A percentile compares a stretch with the other conserved stretches of the same genome.
Evolutionary conservation across 1,284 basidiomycete species (phyloP).

Genomic region (Xanthoconium separans): DNA sequence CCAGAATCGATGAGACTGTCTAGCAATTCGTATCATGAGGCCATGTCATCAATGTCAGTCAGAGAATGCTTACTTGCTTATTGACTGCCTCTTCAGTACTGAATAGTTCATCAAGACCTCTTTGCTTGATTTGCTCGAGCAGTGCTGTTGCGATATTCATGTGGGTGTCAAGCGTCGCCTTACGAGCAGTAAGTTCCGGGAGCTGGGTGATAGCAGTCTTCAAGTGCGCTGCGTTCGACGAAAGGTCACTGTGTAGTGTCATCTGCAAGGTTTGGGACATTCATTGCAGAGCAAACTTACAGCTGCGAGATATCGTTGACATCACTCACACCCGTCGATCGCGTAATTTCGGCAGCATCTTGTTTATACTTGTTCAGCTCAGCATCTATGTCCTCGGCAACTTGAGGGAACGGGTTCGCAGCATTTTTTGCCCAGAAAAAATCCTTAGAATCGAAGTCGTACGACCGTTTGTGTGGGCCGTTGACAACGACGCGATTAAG

Average conservation of each 20-base stretch:
- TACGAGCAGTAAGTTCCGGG: conserved; percentile 96
- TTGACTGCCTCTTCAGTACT: conserved; percentile 91
- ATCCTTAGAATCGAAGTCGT: conserved; percentile 97
- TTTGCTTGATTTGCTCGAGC: conserved; percentile 93
- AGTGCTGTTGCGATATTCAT: conserved; percentile 99
- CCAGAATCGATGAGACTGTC: conserved; percentile 80
- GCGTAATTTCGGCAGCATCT: conserved; percentile 96
- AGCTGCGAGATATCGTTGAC: conserved; percentile 94
- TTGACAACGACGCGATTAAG: conserved; percentile 91
- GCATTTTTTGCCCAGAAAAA: conserved; percentile 99
- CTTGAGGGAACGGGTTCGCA: conserved; percentile 95
- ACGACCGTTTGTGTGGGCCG: conserved; percentile 78
- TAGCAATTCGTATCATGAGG: conserved; percentile 33
- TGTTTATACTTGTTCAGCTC: conserved; percentile 95
- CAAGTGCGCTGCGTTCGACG: conserved; percentile 91
- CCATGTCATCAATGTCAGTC: neutral
- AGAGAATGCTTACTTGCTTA: conserved; percentile 59
- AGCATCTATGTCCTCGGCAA: conserved; percentile 95
- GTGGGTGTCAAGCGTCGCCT: conserved; percentile 95
- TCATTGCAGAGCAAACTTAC: conserved; percentile 45
- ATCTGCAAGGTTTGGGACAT: conserved; percentile 3
- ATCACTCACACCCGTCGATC: conserved; percentile 94
- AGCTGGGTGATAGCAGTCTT: conserved; percentile 98
- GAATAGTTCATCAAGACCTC: conserved; percentile 95
- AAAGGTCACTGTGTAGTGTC: conserved; percentile 62